Conservation (phyloP, 768 basidiomycete genomes). For the Hebeloma cylindrosporum region DNA sequence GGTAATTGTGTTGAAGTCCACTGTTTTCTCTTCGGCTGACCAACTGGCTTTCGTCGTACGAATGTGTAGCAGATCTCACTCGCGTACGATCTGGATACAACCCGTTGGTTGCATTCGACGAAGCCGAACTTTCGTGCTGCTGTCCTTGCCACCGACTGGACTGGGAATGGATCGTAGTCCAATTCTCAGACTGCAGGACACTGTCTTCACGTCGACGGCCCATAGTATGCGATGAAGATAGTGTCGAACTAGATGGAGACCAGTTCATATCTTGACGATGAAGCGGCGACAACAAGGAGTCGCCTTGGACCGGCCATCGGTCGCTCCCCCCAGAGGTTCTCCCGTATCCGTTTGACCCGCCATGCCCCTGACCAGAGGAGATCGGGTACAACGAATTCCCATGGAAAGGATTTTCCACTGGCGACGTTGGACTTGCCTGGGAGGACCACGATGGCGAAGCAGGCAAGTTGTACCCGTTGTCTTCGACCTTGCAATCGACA, state of each 20-base stretch:
- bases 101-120: slow-evolving; percentile 23
- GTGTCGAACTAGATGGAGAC: slow-evolving; percentile 17
- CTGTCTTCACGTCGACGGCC: slow-evolving; percentile 34
- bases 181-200: slow-evolving; percentile 32
- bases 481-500: slow-evolving; percentile 50
- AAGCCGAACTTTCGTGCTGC: slow-evolving; percentile 26
- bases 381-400: slow-evolving; percentile 34
- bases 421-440: slow-evolving; percentile 33
- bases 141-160: slow-evolving; percentile 41
- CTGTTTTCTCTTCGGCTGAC: slow-evolving; percentile 35
- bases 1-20: slow-evolving; percentile 20
- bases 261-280: slow-evolving; percentile 28
- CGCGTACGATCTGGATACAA: slow-evolving; percentile 39
- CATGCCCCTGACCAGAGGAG: slow-evolving; percentile 22
- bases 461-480: slow-evolving; percentile 41
- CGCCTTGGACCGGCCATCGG: slow-evolving; percentile 32
- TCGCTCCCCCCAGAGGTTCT: slow-evolving; percentile 26
- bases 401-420: slow-evolving; percentile 36
- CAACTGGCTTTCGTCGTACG: slow-evolving; percentile 32
- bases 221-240: slow-evolving; percentile 25
- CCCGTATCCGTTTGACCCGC: slow-evolving; percentile 26
- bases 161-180: slow-evolving; percentile 38
- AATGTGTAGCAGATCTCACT: slow-evolving; percentile 35
- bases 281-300: slow-evolving; percentile 28
- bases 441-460: slow-evolving; percentile 39